Conservation (phyloP, 371 early-diverging fungal genomes). For the Dinochytrium kinnereticum region DNA sequence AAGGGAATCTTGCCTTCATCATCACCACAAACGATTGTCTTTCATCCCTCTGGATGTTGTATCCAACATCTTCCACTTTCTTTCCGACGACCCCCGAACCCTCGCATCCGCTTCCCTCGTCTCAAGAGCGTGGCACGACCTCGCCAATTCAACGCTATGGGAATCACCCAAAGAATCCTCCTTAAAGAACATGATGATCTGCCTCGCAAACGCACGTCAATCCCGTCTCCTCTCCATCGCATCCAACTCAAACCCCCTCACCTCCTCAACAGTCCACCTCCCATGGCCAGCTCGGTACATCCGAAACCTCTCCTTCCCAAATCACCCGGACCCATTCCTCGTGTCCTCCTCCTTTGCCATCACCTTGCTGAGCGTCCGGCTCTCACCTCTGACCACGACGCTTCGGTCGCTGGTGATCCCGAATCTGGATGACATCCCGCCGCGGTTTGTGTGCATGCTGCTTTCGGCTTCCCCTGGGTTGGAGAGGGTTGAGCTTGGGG, state of each 20-base stretch:
- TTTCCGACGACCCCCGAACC: not conserved
- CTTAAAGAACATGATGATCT: not conserved
- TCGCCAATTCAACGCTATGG: not conserved
- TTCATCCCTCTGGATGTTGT: not conserved
- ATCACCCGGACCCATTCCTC: not conserved
- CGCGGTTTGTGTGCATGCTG: not conserved
- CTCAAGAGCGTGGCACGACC: conserved; percentile 13
- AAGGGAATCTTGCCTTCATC: too few relatives aligned
- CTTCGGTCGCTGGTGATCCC: not conserved
- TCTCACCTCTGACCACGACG: not conserved
- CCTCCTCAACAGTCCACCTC: not conserved
- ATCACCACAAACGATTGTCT: too few relatives aligned
- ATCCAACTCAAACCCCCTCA: not conserved
- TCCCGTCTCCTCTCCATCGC: not conserved
- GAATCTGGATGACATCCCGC: not conserved
- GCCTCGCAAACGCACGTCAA: not conserved
- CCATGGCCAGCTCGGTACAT: conserved; percentile 12
- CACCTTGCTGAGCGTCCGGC: conserved; percentile 2
- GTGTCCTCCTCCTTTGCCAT: not conserved
- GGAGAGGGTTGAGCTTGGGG: not conserved
- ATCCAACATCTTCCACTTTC: not conserved
- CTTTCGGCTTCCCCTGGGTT: not conserved
- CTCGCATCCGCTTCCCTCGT: conserved; percentile 7
- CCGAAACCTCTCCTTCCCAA: conserved; percentile 6
- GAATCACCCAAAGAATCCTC: not conserved